These are phyloP conservation scores for Neurospora tetraspora DNA, from an alignment of 495 filamentous ascomycete genomes.

Conservation along the genomic window DNA sequence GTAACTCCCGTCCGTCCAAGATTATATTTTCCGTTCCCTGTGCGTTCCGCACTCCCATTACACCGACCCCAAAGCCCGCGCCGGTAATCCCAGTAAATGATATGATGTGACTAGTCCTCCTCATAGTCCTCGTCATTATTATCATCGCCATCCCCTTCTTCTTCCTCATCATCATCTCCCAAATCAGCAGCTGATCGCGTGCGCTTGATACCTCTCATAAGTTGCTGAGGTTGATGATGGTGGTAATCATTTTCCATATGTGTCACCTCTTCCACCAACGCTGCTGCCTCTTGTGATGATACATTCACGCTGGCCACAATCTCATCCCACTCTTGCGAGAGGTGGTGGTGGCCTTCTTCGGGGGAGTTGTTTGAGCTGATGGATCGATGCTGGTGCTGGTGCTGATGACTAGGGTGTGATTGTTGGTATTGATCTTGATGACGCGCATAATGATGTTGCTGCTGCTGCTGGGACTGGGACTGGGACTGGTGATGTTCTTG, in stretches of 20 bases:
- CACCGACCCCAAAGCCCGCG: background rate
- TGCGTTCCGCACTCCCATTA: background rate
- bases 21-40: background rate
- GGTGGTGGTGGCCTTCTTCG: conserved; percentile 5
- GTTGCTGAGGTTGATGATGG: background rate
- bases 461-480: background rate
- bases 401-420: background rate
- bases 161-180: background rate
- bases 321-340: conserved; percentile 17
- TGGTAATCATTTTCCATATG: background rate
- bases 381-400: background rate
- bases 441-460: background rate
- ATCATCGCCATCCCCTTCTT: background rate
- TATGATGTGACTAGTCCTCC: background rate
- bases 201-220: background rate
- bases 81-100: background rate
- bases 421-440: background rate
- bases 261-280: background rate
- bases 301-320: background rate
- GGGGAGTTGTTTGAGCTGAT: background rate
- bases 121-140: background rate
- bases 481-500: background rate
- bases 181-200: background rate
- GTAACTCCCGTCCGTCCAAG: background rate
- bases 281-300: background rate